A percentile compares a stretch with the other conserved stretches of the same genome.
Evolutionary conservation across 1,284 basidiomycete genomes (phyloP).

Genomic region (Volvariella surrecta): DNA sequence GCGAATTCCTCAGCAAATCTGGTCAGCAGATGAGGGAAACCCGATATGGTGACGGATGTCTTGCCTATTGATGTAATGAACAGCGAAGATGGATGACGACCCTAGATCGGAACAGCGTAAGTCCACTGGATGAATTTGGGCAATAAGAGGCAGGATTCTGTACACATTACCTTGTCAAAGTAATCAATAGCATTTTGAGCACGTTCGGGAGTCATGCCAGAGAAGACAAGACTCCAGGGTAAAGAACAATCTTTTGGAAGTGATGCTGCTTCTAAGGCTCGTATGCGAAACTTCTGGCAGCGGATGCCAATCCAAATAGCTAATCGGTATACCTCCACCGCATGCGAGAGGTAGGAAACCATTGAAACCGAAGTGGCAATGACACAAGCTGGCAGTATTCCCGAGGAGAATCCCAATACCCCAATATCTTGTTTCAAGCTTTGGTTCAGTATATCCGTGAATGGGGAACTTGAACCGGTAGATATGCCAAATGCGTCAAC

Average conservation of each 20-base stretch:
- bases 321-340: constrained; percentile 44
- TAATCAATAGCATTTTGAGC: constrained; percentile 27
- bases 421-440: constrained; percentile 26
- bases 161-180: constrained; percentile 26
- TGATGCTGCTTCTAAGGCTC: constrained; percentile 14
- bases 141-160: constrained; percentile 8
- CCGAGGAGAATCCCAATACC: constrained; percentile 56
- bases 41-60: constrained; percentile 47
- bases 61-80: constrained; percentile 42
- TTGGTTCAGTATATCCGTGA: constrained; percentile 24
- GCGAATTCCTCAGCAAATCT: constrained; percentile 31
- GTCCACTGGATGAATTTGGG: constrained; percentile 1
- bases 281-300: constrained; percentile 32
- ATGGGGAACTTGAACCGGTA: constrained; percentile 20
- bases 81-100: constrained; percentile 21
- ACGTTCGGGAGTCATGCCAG: constrained; percentile 28
- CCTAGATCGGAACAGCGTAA: constrained; percentile 6
- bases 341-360: constrained; percentile 32
- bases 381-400: constrained; percentile 48
- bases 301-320: constrained; percentile 53
- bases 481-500: constrained; percentile 19
- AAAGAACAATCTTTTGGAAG: constrained; percentile 19
- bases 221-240: constrained; percentile 46
- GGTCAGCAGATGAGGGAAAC: constrained; percentile 38
- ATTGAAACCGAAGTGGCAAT: constrained; percentile 36